phyloP scores from a whole-genome alignment of 1,139 yeast genomes.

The Yamadazyma kanchanaburiensis region DNA sequence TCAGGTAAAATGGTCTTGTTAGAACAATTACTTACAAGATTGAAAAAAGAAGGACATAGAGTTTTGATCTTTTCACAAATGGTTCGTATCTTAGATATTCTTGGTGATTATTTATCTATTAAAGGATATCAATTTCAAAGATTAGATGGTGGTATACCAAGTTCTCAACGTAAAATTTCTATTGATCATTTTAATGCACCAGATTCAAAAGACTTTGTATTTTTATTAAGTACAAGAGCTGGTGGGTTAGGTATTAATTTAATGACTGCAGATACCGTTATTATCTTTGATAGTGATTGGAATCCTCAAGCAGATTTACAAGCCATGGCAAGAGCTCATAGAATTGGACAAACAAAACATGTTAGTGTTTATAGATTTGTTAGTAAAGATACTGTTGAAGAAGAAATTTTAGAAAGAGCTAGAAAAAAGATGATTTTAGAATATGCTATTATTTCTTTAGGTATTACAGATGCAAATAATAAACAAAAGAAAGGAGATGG shows the following conservation, averaged over 20 bases:
- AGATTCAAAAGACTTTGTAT: slow-evolving; percentile 88
- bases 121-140: slow-evolving; percentile 92
- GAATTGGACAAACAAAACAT: slow-evolving; percentile 97
- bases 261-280: slow-evolving; percentile 98
- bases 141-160: slow-evolving; percentile 94
- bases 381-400: slow-evolving; percentile 96
- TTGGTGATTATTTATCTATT: slow-evolving; percentile 88
- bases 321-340: slow-evolving; percentile 99
- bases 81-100: slow-evolving; percentile 93
- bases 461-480: slow-evolving; percentile 74
- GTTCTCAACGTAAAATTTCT: slow-evolving; percentile 88
- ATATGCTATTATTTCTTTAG: slow-evolving; percentile 93
- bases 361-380: slow-evolving; percentile 97
- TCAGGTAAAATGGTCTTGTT: slow-evolving; percentile 96
- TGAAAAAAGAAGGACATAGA: slow-evolving; percentile 91
- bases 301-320: slow-evolving; percentile 98
- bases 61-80: slow-evolving; percentile 93
- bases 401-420: slow-evolving; percentile 93
- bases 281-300: slow-evolving; percentile 98
- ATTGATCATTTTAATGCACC: slow-evolving; percentile 97
- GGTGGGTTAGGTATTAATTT: slow-evolving; percentile 98
- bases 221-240: slow-evolving; percentile 90
- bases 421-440: slow-evolving; percentile 97
- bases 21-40: slow-evolving; percentile 80
- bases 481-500: slow-evolving; percentile 31